Conservation (phyloP, 164 flowering plant genomes). For the Malania oleifera region DNA sequence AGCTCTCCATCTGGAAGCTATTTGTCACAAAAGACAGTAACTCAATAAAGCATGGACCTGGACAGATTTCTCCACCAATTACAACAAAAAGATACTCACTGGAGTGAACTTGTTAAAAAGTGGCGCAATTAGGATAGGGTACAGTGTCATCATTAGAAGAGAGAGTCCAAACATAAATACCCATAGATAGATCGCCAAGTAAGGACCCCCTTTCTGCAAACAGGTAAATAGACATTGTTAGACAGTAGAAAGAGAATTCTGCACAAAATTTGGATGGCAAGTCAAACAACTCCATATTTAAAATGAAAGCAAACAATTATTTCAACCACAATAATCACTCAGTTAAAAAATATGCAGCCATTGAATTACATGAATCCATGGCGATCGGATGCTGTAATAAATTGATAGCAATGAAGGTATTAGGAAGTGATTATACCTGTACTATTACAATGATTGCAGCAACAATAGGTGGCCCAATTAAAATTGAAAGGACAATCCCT, state of each 20-base stretch:
- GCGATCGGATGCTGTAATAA: not conserved
- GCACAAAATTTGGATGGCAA: no score
- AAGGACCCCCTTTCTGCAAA: slow-evolving; percentile 96
- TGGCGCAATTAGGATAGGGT: slow-evolving; percentile 92
- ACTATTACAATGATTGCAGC: slow-evolving; percentile 87
- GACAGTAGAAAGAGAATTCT: no score
- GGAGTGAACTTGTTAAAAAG: slow-evolving; percentile 98
- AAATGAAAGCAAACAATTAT: no score
- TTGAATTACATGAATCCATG: not conserved
- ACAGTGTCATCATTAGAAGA: slow-evolving; percentile 92
- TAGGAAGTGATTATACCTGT: slow-evolving; percentile 47
- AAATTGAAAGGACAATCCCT: slow-evolving; percentile 51
- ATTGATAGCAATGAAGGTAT: not conserved
- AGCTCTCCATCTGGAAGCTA: slow-evolving; percentile 94
- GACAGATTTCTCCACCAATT: not conserved
- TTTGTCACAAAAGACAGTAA: slow-evolving; percentile 10
- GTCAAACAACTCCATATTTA: no score
- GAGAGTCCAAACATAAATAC: slow-evolving; percentile 82
- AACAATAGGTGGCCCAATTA: slow-evolving; percentile 89
- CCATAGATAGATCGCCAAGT: slow-evolving; percentile 96
- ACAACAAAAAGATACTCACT: slow-evolving; percentile 42
- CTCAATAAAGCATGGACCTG: not conserved
- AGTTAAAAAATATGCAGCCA: not conserved
- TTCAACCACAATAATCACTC: not conserved
- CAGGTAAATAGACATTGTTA: slow-evolving; percentile 9